A percentile compares a stretch with the other conserved stretches of the same genome.
Evolutionary conservation across 2,329 filamentous ascomycete genomes (phyloP).

Genomic region (Fusarium circinatum): DNA sequence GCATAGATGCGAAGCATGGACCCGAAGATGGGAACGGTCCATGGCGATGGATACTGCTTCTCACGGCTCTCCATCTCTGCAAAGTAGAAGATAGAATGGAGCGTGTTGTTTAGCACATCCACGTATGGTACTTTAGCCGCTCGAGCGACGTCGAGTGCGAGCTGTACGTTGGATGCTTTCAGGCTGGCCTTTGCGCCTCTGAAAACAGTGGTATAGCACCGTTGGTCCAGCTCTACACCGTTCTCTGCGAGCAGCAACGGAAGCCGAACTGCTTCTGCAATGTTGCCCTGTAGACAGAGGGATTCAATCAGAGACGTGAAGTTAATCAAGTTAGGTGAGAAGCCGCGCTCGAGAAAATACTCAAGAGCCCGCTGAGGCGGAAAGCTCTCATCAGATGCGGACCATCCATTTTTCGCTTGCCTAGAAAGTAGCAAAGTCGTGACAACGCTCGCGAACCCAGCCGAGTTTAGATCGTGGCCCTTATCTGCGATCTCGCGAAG

Average conservation of each 20-base stretch:
- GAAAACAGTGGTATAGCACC: slow-evolving; percentile 76
- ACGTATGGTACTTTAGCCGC: slow-evolving; percentile 59
- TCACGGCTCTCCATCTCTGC: slow-evolving; percentile 53
- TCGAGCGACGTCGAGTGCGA: slow-evolving; percentile 51
- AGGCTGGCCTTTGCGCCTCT: slow-evolving; percentile 71
- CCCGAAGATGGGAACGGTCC: slow-evolving; percentile 54
- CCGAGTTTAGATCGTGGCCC: slow-evolving; percentile 58
- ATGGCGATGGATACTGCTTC: slow-evolving; percentile 44
- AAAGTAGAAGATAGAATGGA: slow-evolving; percentile 62
- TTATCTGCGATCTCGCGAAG: slow-evolving; percentile 49
- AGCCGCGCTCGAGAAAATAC: slow-evolving; percentile 66
- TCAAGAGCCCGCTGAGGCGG: slow-evolving; percentile 47
- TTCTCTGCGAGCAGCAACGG: slow-evolving; percentile 49
- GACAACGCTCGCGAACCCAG: slow-evolving; percentile 63
- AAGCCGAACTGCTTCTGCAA: slow-evolving; percentile 50
- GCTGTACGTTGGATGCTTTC: slow-evolving; percentile 63
- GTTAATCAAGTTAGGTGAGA: slow-evolving; percentile 69
- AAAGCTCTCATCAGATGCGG: slow-evolving; percentile 39
- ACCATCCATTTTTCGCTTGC: slow-evolving; percentile 28
- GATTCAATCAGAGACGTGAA: slow-evolving; percentile 78
- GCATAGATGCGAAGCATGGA: slow-evolving; percentile 61
- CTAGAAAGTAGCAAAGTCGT: slow-evolving; percentile 64
- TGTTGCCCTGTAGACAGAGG: slow-evolving; percentile 65
- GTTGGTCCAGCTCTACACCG: slow-evolving; percentile 69
- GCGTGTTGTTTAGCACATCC: slow-evolving; percentile 50